Evolutionary conservation across 352 stramenopile species (phyloP).

Genomic region (Globisporangium canariense): DNA sequence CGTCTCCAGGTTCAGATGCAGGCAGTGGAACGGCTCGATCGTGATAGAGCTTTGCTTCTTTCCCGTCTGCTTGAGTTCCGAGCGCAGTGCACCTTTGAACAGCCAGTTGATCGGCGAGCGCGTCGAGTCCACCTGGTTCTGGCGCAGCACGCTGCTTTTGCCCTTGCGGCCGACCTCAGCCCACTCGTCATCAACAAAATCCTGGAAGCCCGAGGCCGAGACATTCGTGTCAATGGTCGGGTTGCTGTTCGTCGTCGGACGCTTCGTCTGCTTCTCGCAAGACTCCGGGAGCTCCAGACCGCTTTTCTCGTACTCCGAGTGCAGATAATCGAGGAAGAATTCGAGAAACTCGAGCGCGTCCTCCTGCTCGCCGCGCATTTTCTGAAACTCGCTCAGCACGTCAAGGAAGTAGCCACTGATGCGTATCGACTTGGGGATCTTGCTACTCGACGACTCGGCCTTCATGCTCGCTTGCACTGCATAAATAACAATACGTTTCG

Average conservation of each 20-base stretch:
- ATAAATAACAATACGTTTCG: too few relatives aligned
- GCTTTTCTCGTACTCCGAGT: constrained; percentile 80
- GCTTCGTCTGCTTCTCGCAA: constrained; percentile 68
- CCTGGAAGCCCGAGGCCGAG: constrained; percentile 5
- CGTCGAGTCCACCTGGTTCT: constrained; percentile 60
- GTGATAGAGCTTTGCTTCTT: constrained; percentile 80
- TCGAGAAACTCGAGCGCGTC: constrained; percentile 85
- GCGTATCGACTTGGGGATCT: constrained; percentile 61
- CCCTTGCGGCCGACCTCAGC: constrained; percentile 73
- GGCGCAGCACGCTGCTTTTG: constrained; percentile 73
- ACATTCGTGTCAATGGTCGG: constrained; percentile 18
- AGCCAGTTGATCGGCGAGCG: constrained; percentile 83
- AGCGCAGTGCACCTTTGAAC: constrained; percentile 79
- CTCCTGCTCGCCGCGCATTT: constrained; percentile 77
- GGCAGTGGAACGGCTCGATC: constrained; percentile 84
- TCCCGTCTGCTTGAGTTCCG: constrained; percentile 67
- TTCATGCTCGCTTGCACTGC: constrained; percentile 12
- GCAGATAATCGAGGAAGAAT: constrained; percentile 82
- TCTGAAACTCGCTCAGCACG: constrained; percentile 78
- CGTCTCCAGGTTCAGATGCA: constrained; percentile 77
- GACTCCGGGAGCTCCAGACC: constrained; percentile 46
- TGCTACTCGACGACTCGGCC: constrained; percentile 29
- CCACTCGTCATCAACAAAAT: constrained; percentile 70
- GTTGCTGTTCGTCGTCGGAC: constrained; percentile 14
- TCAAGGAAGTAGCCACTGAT: constrained; percentile 85